phyloP scores from a whole-genome alignment of 768 basidiomycete genomes.

The Heimioporus sp. region DNA sequence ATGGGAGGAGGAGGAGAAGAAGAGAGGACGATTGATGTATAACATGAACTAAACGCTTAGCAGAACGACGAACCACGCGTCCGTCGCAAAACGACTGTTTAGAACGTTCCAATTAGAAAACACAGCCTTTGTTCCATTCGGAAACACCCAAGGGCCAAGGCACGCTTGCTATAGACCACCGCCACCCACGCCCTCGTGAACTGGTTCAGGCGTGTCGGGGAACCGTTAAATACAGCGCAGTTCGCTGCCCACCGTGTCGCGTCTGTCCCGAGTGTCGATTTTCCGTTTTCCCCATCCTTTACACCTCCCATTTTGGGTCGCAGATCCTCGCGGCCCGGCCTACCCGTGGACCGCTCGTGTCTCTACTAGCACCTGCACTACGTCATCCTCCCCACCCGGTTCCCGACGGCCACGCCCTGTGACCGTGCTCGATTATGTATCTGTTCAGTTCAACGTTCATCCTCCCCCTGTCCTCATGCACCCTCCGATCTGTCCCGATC shows the following conservation, averaged over 20 bases:
- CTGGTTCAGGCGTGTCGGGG: too few species aligned
- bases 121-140: too few species aligned
- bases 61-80: too few species aligned
- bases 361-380: too few species aligned
- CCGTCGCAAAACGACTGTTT: too few species aligned
- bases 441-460: background rate
- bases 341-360: background rate
- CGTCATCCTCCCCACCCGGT: constrained; percentile 17
- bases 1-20: background rate
- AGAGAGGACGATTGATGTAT: constrained; percentile 8
- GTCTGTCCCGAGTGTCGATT: background rate
- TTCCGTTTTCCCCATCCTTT: background rate
- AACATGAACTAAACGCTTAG: background rate
- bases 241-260: background rate
- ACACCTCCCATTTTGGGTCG: constrained; percentile 21
- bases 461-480: background rate
- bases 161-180: too few species aligned
- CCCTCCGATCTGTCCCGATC: too few species aligned
- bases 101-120: too few species aligned
- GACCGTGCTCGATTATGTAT: constrained; percentile 17
- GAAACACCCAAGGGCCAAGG: too few species aligned
- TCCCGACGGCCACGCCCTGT: constrained; percentile 13
- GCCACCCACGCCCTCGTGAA: too few species aligned
- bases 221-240: background rate
- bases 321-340: constrained; percentile 21